Base-by-base conservation (phyloP, 768 basidiomycete genomes). In the Polyporus arcularius region DNA sequence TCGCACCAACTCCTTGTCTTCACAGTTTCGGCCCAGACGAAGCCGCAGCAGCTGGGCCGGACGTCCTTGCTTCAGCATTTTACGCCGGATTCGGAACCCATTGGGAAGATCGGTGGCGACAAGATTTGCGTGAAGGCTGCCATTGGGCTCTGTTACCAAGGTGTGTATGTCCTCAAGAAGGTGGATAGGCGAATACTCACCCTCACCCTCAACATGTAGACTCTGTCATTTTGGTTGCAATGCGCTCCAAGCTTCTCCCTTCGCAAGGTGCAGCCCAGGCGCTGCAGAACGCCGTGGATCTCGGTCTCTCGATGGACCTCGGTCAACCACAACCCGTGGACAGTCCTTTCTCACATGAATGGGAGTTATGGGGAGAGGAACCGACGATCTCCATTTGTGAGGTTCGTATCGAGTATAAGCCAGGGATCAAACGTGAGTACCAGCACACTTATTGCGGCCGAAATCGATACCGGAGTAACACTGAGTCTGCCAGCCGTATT, bases 291-390 rank as follows among this genome's bases (percentile, higher is more conserved):
- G 75, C 80, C 18, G 76, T 85, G 70, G 79, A 82, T 63, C 72
- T 85, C 3, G 72, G 72, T 21, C 61, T 79, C 7, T 66, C 75
- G 2, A 67, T 80, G 1, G 74, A 76, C 30, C 58, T 78, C 28
- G 50, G 70, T 10, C 67, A 71, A 40, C 62, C 67, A 35, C 63
- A 72, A 15, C 73, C 76, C n/a, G 60, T 69, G 7, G 71, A 70
- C 40, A 58, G 66, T 10, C 48, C 53, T 0, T 62, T 71, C n/a
- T 74, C 70, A 10, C 55, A 72, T 4, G 75, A 80, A 43, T 80
- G 82, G 81, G 86, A 87, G 50, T 72, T 76, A 46, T 82, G 82
- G 73, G 82, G 84, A 4, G 87, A 89, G 68, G 86, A 89, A 54
- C 73, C 75, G 7, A 77, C 70, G 2, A 82, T 91, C 61, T 82